phyloP scores from a whole-genome alignment of 345 rosid genomes.

The Ceriops tagal region DNA sequence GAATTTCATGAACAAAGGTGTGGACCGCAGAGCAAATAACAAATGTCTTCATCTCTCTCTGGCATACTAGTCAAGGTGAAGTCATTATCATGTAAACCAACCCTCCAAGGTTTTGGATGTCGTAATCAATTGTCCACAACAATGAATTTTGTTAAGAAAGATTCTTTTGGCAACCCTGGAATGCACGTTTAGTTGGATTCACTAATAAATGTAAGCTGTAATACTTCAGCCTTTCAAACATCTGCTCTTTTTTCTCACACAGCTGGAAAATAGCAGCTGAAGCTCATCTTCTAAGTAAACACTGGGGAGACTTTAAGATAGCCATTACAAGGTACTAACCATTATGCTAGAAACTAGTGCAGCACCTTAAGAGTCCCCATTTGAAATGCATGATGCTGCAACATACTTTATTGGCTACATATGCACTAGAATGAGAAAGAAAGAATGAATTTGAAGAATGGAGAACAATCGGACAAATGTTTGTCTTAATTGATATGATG shows the following conservation, averaged over 20 bases:
- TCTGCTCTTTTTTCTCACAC: too few species aligned
- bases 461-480: background rate
- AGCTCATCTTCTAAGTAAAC: too few species aligned
- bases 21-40: too few species aligned
- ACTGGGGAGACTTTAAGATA: too few species aligned
- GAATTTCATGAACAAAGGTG: too few species aligned
- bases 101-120: background rate
- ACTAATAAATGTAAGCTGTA: too few species aligned
- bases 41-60: too few species aligned
- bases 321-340: too few species aligned
- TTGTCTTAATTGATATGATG: conserved; percentile 16
- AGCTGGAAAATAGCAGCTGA: too few species aligned
- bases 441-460: conserved; percentile 2
- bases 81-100: background rate
- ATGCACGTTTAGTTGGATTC: too few species aligned
- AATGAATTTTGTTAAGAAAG: background rate
- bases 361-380: background rate
- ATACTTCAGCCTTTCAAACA: too few species aligned
- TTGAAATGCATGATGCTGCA: conserved; percentile 6
- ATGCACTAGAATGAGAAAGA: background rate
- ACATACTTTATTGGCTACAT: conserved; percentile 8
- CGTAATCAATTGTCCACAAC: background rate
- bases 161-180: background rate
- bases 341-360: background rate
- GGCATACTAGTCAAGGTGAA: background rate